Evolutionary conservation across 768 basidiomycete species (phyloP).

Genomic region (Agrocybe pediades): DNA sequence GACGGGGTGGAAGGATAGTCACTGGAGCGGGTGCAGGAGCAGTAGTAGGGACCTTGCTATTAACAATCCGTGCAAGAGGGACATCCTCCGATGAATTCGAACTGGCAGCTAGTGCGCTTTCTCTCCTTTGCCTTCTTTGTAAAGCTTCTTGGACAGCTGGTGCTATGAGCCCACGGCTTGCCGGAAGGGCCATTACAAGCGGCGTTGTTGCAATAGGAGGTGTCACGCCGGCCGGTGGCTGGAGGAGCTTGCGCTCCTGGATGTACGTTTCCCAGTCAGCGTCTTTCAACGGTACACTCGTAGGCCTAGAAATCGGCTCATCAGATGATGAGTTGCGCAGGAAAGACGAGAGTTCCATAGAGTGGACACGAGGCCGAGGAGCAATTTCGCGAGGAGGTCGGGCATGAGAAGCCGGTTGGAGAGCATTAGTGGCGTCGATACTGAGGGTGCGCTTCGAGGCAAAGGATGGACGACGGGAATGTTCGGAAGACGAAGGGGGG

Average conservation of each 20-base stretch:
- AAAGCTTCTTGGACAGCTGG: slow-evolving; percentile 78
- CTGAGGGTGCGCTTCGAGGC: slow-evolving; percentile 71
- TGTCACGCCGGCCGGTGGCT: slow-evolving; percentile 80
- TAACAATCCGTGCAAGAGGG: slow-evolving; percentile 38
- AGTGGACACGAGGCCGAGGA: slow-evolving; percentile 69
- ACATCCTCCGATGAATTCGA: slow-evolving; percentile 51
- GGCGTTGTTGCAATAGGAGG: slow-evolving; percentile 67
- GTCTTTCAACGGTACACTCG: slow-evolving; percentile 71
- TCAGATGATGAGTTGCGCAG: slow-evolving; percentile 44
- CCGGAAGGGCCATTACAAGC: slow-evolving; percentile 4
- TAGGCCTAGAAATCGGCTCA: slow-evolving; percentile 65
- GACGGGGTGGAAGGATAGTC: slow-evolving; percentile 50
- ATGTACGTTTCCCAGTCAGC: slow-evolving; percentile 90
- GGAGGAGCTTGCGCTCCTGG: slow-evolving; percentile 80
- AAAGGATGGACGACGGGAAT: slow-evolving; percentile 67
- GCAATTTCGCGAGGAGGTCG: slow-evolving; percentile 71
- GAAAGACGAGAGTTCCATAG: slow-evolving; percentile 65
- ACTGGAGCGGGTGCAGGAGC: slow-evolving; percentile 40
- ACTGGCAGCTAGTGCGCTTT: slow-evolving; percentile 60
- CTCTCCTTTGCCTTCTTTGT: slow-evolving; percentile 67
- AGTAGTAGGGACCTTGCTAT: slow-evolving; percentile 27
- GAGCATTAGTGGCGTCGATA: slow-evolving; percentile 55
- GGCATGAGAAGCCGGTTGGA: slow-evolving; percentile 51
- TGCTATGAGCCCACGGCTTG: slow-evolving; percentile 60
- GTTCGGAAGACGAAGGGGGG: slow-evolving; percentile 54